Conservation (phyloP, 805 yeast genomes). For the Candida mattraensis region DNA sequence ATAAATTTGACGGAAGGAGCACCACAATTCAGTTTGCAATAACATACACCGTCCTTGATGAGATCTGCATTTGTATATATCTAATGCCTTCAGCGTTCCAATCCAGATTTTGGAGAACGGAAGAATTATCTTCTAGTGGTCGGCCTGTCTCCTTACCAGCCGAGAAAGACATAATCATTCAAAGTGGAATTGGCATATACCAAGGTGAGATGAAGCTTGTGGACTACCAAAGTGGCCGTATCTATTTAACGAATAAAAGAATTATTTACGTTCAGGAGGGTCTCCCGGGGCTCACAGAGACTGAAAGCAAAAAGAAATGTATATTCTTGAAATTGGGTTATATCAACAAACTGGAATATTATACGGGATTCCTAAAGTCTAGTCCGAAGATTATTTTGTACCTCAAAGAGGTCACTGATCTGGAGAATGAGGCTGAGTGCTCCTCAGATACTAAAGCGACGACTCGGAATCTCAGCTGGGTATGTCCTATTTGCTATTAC, state of each 20-base stretch:
- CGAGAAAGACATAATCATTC: constrained; percentile 55
- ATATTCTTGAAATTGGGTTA: constrained; percentile 9
- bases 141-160: constrained; percentile 26
- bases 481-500: constrained; percentile 86
- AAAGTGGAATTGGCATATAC: constrained; percentile 67
- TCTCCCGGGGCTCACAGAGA: constrained; percentile 4
- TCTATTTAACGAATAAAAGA: constrained; percentile 73
- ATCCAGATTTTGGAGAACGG: too few species aligned
- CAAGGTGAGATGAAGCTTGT: constrained; percentile 68
- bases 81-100: constrained; percentile 4
- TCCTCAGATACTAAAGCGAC: too few species aligned
- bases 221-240: constrained; percentile 69
- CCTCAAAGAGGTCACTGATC: constrained; percentile 9
- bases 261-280: constrained; percentile 57
- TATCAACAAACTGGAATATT: constrained; percentile 27
- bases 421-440: too few species aligned
- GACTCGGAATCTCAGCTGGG: constrained; percentile 59
- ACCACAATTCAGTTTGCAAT: too few species aligned
- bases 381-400: constrained; percentile 67
- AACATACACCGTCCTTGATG: too few species aligned
- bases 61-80: too few species aligned
- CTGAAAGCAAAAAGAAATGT: not conserved
- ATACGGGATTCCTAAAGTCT: constrained; percentile 63
- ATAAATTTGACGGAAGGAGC: too few species aligned
- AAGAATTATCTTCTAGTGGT: constrained; percentile 32